phyloP scores from a whole-genome alignment of 2,329 filamentous ascomycete species.

The Coniochaeta prunicola region DNA sequence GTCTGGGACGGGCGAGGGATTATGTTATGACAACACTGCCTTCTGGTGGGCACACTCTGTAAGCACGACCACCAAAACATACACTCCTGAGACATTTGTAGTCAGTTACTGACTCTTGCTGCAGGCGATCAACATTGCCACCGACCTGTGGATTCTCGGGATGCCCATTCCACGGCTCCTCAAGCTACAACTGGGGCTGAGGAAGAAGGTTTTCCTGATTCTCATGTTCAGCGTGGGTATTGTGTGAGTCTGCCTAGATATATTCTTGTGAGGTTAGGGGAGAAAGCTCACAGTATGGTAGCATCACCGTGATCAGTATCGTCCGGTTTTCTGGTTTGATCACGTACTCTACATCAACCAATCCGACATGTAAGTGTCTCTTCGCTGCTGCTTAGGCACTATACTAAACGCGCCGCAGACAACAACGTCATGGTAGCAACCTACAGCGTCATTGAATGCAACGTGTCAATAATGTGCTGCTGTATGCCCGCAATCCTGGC shows the following conservation, averaged over 20 bases:
- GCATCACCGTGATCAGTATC: constrained; percentile 7
- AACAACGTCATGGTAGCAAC: constrained; percentile 10
- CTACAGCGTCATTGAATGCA: constrained; percentile 9
- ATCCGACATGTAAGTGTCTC: constrained; percentile 3
- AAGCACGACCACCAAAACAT: not conserved
- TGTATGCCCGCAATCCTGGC: constrained; percentile 5
- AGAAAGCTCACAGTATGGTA: not conserved
- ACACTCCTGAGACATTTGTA: not conserved
- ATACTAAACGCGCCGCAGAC: not conserved
- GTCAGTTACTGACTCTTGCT: not conserved
- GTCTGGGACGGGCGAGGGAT: not conserved
- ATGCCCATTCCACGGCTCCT: constrained; percentile 6
- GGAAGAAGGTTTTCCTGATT: constrained; percentile 6
- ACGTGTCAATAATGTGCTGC: constrained; percentile 8
- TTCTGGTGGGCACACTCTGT: constrained; percentile 7
- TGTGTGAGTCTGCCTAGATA: constrained; percentile 1
- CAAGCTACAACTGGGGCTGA: constrained; percentile 4
- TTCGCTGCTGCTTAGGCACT: not conserved
- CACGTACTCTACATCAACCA: constrained; percentile 5
- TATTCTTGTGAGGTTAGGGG: not conserved
- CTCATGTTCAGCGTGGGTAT: constrained; percentile 8
- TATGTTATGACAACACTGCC: constrained; percentile 8
- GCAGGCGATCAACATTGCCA: constrained; percentile 6
- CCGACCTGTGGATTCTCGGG: constrained; percentile 6
- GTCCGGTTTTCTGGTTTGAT: constrained; percentile 6